A percentile compares a stretch with the other conserved stretches of the same genome.
These are phyloP conservation scores for Pochonia chlamydosporia DNA, from an alignment of 2,329 filamentous ascomycete species.

Conservation along the genomic window DNA sequence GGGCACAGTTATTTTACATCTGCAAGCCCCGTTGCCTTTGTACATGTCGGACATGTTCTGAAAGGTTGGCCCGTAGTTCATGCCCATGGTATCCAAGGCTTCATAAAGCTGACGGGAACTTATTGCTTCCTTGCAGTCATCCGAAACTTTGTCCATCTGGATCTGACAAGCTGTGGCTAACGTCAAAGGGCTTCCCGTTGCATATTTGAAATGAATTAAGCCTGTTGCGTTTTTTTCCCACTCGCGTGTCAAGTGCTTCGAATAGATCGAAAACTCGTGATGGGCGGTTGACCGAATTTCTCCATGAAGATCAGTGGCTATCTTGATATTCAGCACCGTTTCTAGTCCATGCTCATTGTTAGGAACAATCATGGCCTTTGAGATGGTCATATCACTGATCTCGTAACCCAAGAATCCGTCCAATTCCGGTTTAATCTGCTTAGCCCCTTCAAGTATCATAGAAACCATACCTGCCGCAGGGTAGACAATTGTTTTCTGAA, in stretches of 20 bases:
- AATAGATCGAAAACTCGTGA: slow-evolving; percentile 38
- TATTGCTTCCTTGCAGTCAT: slow-evolving; percentile 25
- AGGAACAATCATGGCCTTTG: slow-evolving; percentile 46
- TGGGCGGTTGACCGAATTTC: background rate
- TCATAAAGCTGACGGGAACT: slow-evolving; percentile 44
- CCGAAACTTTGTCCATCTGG: slow-evolving; percentile 17
- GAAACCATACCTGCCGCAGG: slow-evolving; percentile 44
- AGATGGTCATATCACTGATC: slow-evolving; percentile 39
- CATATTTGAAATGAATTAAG: slow-evolving; percentile 21
- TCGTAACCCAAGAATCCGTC: slow-evolving; percentile 30
- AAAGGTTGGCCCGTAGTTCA: slow-evolving; percentile 46
- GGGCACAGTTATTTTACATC: slow-evolving; percentile 35
- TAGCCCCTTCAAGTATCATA: slow-evolving; percentile 43
- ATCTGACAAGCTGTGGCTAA: slow-evolving; percentile 15
- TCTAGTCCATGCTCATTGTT: slow-evolving; percentile 42
- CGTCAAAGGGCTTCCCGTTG: slow-evolving; percentile 12
- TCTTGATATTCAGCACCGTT: slow-evolving; percentile 39
- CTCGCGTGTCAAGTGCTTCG: slow-evolving; percentile 31
- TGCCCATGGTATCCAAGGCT: slow-evolving; percentile 41
- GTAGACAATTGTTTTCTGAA: slow-evolving; percentile 44
- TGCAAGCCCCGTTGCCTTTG: slow-evolving; percentile 26
- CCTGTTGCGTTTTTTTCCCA: slow-evolving; percentile 41
- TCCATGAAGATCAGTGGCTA: slow-evolving; percentile 5
- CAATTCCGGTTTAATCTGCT: slow-evolving; percentile 28
- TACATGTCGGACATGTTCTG: slow-evolving; percentile 36